phyloP scores from a whole-genome alignment of 1,139 yeast genomes.

The Zygoascus hellenicus region DNA sequence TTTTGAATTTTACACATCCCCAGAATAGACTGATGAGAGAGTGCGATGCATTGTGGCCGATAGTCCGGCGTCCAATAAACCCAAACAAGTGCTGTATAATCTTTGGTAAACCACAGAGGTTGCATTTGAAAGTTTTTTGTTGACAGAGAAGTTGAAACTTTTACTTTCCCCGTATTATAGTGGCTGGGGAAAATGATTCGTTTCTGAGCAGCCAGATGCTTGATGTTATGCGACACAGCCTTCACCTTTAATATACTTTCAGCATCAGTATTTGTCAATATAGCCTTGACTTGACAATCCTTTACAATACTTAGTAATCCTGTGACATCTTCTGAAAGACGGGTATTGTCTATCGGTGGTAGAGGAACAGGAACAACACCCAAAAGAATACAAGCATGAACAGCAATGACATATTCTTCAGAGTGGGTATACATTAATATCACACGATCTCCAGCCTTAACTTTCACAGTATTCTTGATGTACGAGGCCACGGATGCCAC shows the following conservation, averaged over 20 bases:
- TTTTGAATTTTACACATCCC: slow-evolving; percentile 84
- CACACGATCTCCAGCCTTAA: slow-evolving; percentile 65
- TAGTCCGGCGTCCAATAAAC: slow-evolving; percentile 70
- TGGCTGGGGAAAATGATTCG: slow-evolving; percentile 46
- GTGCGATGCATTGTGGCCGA: slow-evolving; percentile 57
- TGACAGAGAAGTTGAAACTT: slow-evolving; percentile 45
- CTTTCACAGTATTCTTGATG: slow-evolving; percentile 42
- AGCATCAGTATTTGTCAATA: slow-evolving; percentile 74
- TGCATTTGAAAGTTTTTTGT: slow-evolving; percentile 36
- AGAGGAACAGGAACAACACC: slow-evolving; percentile 81
- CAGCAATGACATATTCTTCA: slow-evolving; percentile 78
- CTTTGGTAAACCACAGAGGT: slow-evolving; percentile 26
- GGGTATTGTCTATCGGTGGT: slow-evolving; percentile 62
- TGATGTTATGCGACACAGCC: slow-evolving; percentile 57
- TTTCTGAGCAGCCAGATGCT: slow-evolving; percentile 44
- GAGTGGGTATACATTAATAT: slow-evolving; percentile 81
- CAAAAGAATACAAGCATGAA: slow-evolving; percentile 78
- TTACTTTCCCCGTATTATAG: slow-evolving; percentile 65
- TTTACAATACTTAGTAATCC: slow-evolving; percentile 60
- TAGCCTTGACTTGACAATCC: slow-evolving; percentile 65
- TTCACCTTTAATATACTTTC: slow-evolving; percentile 64
- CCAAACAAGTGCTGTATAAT: slow-evolving; percentile 52
- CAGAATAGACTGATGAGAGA: slow-evolving; percentile 59
- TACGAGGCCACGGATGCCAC: slow-evolving; percentile 68
- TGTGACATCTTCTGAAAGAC: slow-evolving; percentile 70